Evolutionary conservation across 768 basidiomycete genomes (phyloP), one percentile per base, ranked within the genome.

Genomic region (Pisolithus microcarpus): DNA sequence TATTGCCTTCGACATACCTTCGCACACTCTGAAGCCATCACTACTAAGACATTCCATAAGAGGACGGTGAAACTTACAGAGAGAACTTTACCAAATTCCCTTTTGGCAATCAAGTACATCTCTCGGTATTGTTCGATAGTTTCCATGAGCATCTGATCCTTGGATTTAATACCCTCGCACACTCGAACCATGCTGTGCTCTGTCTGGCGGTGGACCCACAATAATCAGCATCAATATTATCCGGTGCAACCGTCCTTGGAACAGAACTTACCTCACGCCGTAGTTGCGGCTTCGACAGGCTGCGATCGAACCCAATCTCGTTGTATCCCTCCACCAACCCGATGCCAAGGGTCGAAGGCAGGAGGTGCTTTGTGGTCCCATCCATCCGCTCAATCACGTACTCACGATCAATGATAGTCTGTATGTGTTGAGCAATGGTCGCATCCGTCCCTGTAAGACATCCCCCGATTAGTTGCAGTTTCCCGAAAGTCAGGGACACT

Each of bases 371-470:
- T 28, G 81, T 87, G 15, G 74, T 66, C 10, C 93, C 93, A 60
- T 92, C 87, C 72, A 85, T 84, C 34, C 84, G 79, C 59, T 89
- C 89, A 50, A 89, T 76, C 36, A 97, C 94, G 63, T 98, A 99
- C 59, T 87, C 83, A 13, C 96, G 80, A 51, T 94, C 85, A 56
- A 98, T 77, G 58, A 98, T 87, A 8, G 85, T 97, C 53, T 92
- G 78, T 50, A 99, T 98, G 65, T 99, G 96, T 61, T 93, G 87
- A 1, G 96, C 96, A 60, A 99, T 99, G 0, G 96, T 99, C 1
- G 96, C 96, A 65, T 99, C 96, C 39, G 96, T 99, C 2, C 96
- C 94, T 97, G 44, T 13, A 31, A 7, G 8, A 19, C n/a, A 31
- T 23, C 44, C 18, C 30, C 30, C 28, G 31, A 19, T 28, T 31